Conservation (phyloP, 495 filamentous ascomycete species). For the Cenococcum geophilum region DNA sequence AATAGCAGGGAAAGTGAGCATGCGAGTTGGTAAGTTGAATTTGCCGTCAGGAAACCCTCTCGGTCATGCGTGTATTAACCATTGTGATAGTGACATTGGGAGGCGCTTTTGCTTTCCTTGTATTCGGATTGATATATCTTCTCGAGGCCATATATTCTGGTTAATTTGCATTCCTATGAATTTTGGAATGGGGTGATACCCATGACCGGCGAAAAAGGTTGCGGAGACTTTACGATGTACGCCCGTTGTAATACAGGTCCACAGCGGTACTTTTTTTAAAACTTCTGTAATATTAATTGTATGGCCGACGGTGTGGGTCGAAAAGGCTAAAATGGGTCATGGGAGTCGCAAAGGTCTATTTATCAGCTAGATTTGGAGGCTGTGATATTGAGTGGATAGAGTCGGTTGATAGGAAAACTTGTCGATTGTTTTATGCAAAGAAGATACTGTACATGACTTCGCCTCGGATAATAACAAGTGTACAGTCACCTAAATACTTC, state of each 20-base stretch:
- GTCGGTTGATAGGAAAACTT: background rate
- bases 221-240: background rate
- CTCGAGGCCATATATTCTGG: slow-evolving; percentile 55
- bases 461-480: no score
- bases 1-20: slow-evolving; percentile 87
- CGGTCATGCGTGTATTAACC: slow-evolving; percentile 2
- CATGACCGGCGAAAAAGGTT: background rate
- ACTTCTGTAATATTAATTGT: background rate
- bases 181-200: background rate
- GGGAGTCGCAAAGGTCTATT: background rate
- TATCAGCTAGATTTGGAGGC: background rate
- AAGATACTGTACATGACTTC: no score
- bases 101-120: slow-evolving; percentile 83
- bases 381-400: background rate
- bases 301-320: background rate
- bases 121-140: slow-evolving; percentile 87
- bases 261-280: background rate
- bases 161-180: background rate
- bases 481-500: no score
- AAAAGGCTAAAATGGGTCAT: background rate
- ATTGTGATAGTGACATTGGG: slow-evolving; percentile 72
- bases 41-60: background rate
- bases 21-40: slow-evolving; percentile 81
- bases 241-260: background rate
- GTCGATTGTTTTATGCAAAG: no score